Evolutionary conservation across 2,329 filamentous ascomycete genomes (phyloP), one percentile per base, ranked within the genome.

Genomic region (Cercospora berteroae): DNA sequence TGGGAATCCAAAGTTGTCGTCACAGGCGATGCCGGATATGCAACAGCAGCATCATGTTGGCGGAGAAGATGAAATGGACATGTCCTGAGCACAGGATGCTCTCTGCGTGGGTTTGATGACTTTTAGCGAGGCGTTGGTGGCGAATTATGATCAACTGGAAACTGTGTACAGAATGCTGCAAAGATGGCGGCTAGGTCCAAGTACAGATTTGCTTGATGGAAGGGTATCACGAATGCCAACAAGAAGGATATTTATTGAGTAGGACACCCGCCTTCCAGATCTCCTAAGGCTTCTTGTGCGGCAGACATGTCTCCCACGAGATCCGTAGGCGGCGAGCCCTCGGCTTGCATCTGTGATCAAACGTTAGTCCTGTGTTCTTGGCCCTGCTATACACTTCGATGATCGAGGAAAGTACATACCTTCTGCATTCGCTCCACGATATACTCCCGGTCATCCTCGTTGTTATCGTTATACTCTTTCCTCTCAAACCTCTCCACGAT

Each of bases 351-450:
- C 94, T 97, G 76, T 66, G n/a, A 44, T 27, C 13, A n/a, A 16
- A 63, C 10, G 42, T 42, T 33, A 58, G 31, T 12, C 16, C 1
- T 36, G n/a, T 5, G 4, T 16, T 36, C 31, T 9, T n/a, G 25
- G 31, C n/a, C 7, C 4, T 36, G 55, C 18, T 3, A 8, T 33
- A 20, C 25, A 36, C 16, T n/a, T 36, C 55, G 18, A n/a, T 6
- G 7, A 16, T 12, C 31, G 42, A 33, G 5, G 16, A 25, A 13
- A 42, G 25, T 10, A 62, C 85, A 78, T 80, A 97, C 94, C 89
- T 94, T 94, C 80, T 98, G 94, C 95, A 99, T 99, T 78, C 90
- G 90, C 76, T 97, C 94, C 71, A 97, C 94, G 74, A 99, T 95
- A 79, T 93, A 97, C 77, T 96, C 92, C 69, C 94, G 85, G 80